Base-by-base conservation (phyloP, 192 early-diverging fungal genomes). In the Obelidium mucronatum region DNA sequence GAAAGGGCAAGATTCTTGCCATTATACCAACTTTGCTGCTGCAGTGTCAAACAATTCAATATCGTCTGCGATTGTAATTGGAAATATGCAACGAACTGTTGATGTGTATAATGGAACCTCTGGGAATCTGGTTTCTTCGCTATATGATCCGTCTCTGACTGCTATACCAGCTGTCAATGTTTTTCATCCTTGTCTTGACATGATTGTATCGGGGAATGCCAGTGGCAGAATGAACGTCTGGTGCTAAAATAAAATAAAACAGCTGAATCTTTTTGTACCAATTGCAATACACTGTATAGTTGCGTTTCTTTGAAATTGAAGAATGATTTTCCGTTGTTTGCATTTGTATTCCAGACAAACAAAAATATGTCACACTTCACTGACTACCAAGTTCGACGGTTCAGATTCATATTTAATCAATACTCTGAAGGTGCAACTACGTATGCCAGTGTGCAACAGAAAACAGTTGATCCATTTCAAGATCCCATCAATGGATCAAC, bases 81-180 rank as follows among this genome's bases (percentile, higher is more conserved):
- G 90, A n/a, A 91, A 91, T 75, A 91, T 92, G 91, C 83, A 83
- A 52, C 84, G 85, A 56, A 80, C 83, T 0, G 81, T 90, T 5
- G 88, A 90, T 74, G 76, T 92, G n/a, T 89, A 80, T 74, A 88
- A 85, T 1, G 82, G 87, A 36, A 81, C 81, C 42, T 84, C 79
- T 31, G 90, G 89, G 4, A 79, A 84, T 6, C 54, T 81, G 66
- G 78, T 91, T 68, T 79, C 78, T 3, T 78, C 81, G 30, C 72
- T 92, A 15, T 78, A 69, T 44, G 90, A 89, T 63, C 55, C 58
- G 2, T 78, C 61, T 3, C 65, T 90, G 37, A 84, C 87, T 30
- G 84, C 89, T 1, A 82, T 91, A 42, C 88, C 87, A n/a, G 87
- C 90, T 13, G 88, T 90, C 0, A 87, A 86, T 81, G 79, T 79